Percentiles rank a stretch among this genome's conserved stretches.
Evolutionary conservation across 2,329 filamentous ascomycete species (phyloP).

Genomic region (Aspergillus fischeri): DNA sequence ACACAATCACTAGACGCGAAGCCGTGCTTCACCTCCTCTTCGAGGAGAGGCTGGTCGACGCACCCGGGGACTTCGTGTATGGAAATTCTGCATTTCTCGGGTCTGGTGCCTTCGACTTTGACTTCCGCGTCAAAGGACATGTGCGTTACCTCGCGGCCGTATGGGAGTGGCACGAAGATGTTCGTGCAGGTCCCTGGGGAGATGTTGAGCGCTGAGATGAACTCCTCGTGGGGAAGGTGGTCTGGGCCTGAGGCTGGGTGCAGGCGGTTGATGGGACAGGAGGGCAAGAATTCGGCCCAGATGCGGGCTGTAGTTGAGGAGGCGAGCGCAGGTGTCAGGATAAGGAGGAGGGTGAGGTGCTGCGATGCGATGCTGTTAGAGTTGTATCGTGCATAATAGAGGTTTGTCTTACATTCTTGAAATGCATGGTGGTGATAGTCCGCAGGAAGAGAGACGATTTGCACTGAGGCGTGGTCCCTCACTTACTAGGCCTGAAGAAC

Average conservation of each 20-base stretch:
- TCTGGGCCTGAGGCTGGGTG: conserved; percentile 3
- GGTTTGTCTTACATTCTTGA: conserved; percentile 3
- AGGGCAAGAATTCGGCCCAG: conserved; percentile 29
- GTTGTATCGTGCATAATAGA: conserved; percentile 42
- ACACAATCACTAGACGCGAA: conserved; percentile 24
- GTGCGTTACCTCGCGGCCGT: conserved; percentile 21
- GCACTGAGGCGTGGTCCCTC: no score
- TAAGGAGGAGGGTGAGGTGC: conserved; percentile 15
- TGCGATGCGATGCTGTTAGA: conserved; percentile 3
- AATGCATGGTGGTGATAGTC: conserved; percentile 4
- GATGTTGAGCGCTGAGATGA: conserved; percentile 19
- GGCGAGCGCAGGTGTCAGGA: conserved; percentile 17
- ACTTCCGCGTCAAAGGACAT: conserved; percentile 26
- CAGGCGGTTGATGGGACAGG: conserved; percentile 17
- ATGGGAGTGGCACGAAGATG: conserved; percentile 22
- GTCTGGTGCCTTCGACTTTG: not conserved
- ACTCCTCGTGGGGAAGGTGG: conserved; percentile 17
- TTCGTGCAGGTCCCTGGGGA: conserved; percentile 20
- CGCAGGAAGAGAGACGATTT: not conserved
- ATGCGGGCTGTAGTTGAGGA: conserved; percentile 22
- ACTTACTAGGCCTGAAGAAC: no score
- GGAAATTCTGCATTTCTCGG: conserved; percentile 27
- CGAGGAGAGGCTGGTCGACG: conserved; percentile 25
- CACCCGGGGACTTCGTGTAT: conserved; percentile 32
- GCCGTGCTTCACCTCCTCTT: conserved; percentile 15